Evolutionary conservation across 352 stramenopile species (phyloP), one percentile per base, ranked within the genome.

Genomic region (Globisporangium megalacanthum): DNA sequence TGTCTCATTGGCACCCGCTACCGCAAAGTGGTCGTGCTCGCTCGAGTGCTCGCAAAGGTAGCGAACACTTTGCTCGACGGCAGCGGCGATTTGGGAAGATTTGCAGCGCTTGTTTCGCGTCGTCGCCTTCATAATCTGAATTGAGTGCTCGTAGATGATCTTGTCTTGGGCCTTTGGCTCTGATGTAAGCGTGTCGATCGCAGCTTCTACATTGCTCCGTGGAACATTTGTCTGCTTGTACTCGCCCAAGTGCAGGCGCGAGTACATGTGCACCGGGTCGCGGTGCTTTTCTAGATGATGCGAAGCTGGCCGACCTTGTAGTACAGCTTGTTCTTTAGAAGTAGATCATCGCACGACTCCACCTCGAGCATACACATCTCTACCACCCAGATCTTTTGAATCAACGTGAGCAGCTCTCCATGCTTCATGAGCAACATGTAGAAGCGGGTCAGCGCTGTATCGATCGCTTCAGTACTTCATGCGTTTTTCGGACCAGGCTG

Each of bases 141-240:
- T 75, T 22, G 87, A 93, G 59, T 91, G 72, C 54, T 95, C 83
- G 58, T 89, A 97, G 48, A 96, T 86, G 41, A 97, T 81, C 29
- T 86, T 72, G 33, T 90, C 89, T 51, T 95, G 64, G 1, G 75
- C 70, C 55, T 92, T 82, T 4, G 75, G 75, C 8, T 92, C 75
- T 3, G 72, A 66, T 3, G 97, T 72, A 13, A 98, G 69, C 20
- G 92, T 79, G 52, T 97, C 88, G 39, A 96, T 94, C 4, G 90
- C 75, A n/a, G 95, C 90, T 50, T 96, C 84, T 11, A 97, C 80
- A 5, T 90, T 76, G 37, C 86, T 93, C 58, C 84, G 96, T 1
- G 89, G 88, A 14, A 95, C 69, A 14, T 74, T 87, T 0, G 77
- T 89, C 51, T 97, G 92, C 51, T 96, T 87, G 55, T 92, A 84